A percentile compares a stretch with the other conserved stretches of the same genome.
Conservation (phyloP, 2,329 filamentous ascomycete genomes). For the Bipolaris cookei region DNA sequence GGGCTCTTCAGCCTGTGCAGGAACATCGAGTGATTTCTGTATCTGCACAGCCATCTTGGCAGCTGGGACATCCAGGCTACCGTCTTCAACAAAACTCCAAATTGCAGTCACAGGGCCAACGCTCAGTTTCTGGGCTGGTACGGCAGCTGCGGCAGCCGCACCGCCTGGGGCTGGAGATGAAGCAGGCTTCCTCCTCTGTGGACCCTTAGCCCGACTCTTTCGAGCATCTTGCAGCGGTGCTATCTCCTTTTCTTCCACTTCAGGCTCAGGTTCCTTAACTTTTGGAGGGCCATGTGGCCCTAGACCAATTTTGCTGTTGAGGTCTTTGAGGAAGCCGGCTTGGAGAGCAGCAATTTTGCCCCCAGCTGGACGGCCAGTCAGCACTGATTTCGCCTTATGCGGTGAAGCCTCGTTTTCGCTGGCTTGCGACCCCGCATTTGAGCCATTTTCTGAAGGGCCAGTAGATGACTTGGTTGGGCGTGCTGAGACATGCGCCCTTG, state of each 20-base stretch:
- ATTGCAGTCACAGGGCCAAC: slow-evolving; percentile 41
- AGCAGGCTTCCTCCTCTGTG: slow-evolving; percentile 74
- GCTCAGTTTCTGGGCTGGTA: slow-evolving; percentile 31
- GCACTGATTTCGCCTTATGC: slow-evolving; percentile 78
- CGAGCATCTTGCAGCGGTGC: slow-evolving; percentile 85
- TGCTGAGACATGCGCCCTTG: slow-evolving; percentile 69
- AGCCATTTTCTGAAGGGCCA: slow-evolving; percentile 50
- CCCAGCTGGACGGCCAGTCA: slow-evolving; percentile 78
- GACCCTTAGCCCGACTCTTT: slow-evolving; percentile 88
- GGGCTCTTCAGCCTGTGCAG: slow-evolving; percentile 12
- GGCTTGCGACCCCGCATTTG: slow-evolving; percentile 31
- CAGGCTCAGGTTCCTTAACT: slow-evolving; percentile 71
- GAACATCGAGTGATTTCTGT: slow-evolving; percentile 24
- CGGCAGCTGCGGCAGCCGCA: slow-evolving; percentile 46
- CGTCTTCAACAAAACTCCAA: slow-evolving; percentile 47
- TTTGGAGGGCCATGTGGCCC: slow-evolving; percentile 80
- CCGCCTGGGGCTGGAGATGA: slow-evolving; percentile 68
- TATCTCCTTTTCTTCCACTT: slow-evolving; percentile 65
- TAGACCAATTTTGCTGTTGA: slow-evolving; percentile 86
- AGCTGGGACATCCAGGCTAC: slow-evolving; percentile 42
- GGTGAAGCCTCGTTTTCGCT: slow-evolving; percentile 48
- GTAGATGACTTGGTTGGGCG: slow-evolving; percentile 62
- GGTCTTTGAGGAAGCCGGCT: slow-evolving; percentile 88
- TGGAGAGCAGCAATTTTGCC: slow-evolving; percentile 91
- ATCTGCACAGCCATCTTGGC: slow-evolving; percentile 39